Evolutionary conservation across 495 filamentous ascomycete species (phyloP).

Genomic region (Rhypophila decipiens): DNA sequence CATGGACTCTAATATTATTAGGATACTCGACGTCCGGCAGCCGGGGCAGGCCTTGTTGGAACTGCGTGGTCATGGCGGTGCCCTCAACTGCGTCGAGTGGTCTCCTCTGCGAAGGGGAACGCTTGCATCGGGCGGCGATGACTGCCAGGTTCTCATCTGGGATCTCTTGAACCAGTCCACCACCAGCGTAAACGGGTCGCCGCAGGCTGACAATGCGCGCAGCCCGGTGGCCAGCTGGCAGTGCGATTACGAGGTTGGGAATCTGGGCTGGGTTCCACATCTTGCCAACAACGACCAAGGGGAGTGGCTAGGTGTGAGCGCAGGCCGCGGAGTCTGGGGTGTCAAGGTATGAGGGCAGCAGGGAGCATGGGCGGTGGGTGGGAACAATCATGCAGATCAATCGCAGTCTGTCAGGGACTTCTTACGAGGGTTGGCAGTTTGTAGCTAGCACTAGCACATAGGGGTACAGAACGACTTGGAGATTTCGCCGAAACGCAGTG

Average conservation of each 20-base stretch:
- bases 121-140: conserved; percentile 87
- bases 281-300: conserved; percentile 64
- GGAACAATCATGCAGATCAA: too few relatives aligned
- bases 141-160: conserved; percentile 87
- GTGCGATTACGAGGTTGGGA: conserved; percentile 94
- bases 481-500: neutral
- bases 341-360: conserved; percentile 17
- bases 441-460: too few relatives aligned
- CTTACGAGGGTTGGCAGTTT: too few relatives aligned
- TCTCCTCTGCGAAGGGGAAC: conserved; percentile 79
- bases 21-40: conserved; percentile 94
- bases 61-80: conserved; percentile 80
- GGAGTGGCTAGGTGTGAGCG: conserved; percentile 92
- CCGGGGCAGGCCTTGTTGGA: conserved; percentile 93
- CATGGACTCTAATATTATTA: conserved; percentile 83
- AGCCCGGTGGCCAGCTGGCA: conserved; percentile 81
- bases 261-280: conserved; percentile 89
- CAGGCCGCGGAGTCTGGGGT: conserved; percentile 87
- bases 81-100: conserved; percentile 94
- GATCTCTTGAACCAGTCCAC: conserved; percentile 69
- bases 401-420: too few relatives aligned
- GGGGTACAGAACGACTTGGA: too few relatives aligned
- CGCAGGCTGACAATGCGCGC: conserved; percentile 49
- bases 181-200: conserved; percentile 41
- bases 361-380: too few relatives aligned